Base-by-base conservation (phyloP, 1,284 basidiomycete genomes). In the Apiotrichum montevideense region DNA sequence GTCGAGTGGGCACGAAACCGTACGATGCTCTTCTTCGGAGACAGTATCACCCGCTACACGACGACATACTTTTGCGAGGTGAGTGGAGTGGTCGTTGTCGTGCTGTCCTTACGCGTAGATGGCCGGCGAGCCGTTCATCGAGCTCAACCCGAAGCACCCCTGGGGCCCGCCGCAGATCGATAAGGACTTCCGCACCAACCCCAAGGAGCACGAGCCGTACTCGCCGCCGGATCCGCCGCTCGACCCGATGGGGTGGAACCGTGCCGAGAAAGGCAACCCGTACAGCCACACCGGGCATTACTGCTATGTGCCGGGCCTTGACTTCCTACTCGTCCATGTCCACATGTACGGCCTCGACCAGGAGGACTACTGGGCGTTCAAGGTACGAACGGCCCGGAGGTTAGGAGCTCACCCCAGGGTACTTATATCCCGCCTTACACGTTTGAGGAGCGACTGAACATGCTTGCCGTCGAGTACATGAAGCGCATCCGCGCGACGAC, bases 251-350 rank as follows among this genome's bases (percentile, higher is more conserved):
- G 41, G 41, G 11, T 49, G 47, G 47, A 8, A 15, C 47, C 21
- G 39, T 6, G 10, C 29, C 8, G 2, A n/a, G 6, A 33, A 4
- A 21, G 47, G 47, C 47, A 11, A 11, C 8, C 6, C 6, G 1
- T 13, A 29, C 4, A 49, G 35, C 47, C 53, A 54, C 41, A 11
- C 7, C 37, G 51, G 15, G 1, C 53, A 54, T 48, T 64, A 64
- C 48, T 64, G 63, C 46, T 56, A 64, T 41, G 39, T 62, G 9
- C 63, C 63, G 3, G 57, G 63, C 7, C 42, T 62, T 35, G 59
- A 64, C 43, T 48, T 64, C 13, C 46, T 64, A 41, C 29, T 64
- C 15, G 39, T 64, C 11, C 51, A 57, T 35, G n/a, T 59, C 13
- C 53, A 55, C 46, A 41, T 52, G 21, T 64, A 55, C 34, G 63